These are phyloP conservation scores for Tardiomyces blankii DNA, from an alignment of 1,139 yeast species.

Conservation along the genomic window DNA sequence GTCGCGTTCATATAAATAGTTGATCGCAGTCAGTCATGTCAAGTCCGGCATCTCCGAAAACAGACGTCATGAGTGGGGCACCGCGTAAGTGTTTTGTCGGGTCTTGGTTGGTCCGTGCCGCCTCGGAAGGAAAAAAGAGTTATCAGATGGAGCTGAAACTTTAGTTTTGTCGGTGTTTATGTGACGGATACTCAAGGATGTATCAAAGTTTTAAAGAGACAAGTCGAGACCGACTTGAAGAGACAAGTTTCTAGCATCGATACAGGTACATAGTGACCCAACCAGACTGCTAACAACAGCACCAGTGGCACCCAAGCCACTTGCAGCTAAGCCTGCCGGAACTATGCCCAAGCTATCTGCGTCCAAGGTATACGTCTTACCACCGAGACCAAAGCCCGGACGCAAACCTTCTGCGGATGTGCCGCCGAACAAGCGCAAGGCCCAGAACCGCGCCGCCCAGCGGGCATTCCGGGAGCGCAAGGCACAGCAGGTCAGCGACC, in stretches of 20 bases:
- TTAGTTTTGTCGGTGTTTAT: no score
- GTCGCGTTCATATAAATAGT: not conserved
- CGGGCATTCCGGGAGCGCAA: constrained; percentile 80
- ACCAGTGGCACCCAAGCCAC: not conserved
- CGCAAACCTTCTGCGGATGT: constrained; percentile 66
- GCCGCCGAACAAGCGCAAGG: constrained; percentile 53
- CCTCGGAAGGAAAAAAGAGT: no score
- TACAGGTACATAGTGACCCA: no score
- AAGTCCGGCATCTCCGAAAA: not conserved
- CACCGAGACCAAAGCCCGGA: constrained; percentile 88
- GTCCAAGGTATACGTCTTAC: constrained; percentile 84
- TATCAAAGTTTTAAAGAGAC: no score
- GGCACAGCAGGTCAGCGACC: constrained; percentile 47
- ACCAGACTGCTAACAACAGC: not conserved
- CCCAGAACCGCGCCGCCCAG: constrained; percentile 93
- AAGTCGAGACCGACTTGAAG: no score
- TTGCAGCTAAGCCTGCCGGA: not conserved
- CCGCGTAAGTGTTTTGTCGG: not conserved
- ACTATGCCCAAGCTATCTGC: constrained; percentile 28
- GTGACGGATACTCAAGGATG: no score
- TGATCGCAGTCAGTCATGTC: not conserved
- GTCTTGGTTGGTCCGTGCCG: no score
- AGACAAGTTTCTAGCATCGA: no score
- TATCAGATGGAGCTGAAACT: no score
- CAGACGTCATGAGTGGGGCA: not conserved